Percentiles rank a stretch among this genome's conserved stretches.
Conservation (phyloP, 257 asterid species). For the Dorcoceras hygrometricum region DNA sequence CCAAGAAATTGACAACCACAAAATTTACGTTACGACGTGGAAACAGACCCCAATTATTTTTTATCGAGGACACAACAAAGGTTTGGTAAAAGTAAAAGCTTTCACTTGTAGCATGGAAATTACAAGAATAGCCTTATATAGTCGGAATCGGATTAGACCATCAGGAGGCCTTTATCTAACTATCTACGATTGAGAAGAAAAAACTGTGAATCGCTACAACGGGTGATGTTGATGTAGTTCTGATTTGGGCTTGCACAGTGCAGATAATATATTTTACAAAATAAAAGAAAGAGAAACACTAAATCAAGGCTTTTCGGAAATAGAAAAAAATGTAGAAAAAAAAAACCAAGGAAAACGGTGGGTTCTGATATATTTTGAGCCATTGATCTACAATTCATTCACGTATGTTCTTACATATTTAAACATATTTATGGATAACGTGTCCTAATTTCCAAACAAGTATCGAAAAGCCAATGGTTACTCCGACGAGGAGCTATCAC, state of each 20-base stretch:
- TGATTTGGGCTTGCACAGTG: conserved; percentile 34
- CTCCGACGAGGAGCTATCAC: too few relatives aligned
- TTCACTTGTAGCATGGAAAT: conserved; percentile 7
- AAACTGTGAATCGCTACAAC: conserved; percentile 21
- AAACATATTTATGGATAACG: too few relatives aligned
- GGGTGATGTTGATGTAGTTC: conserved; percentile 16
- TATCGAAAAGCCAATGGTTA: too few relatives aligned
- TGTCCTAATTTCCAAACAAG: too few relatives aligned
- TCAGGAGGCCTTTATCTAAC: too few relatives aligned
- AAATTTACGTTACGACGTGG: neutral
- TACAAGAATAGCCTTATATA: conserved; percentile 54
- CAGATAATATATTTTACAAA: too few relatives aligned
- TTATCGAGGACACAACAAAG: neutral
- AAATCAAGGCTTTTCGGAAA: neutral
- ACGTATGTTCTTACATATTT: too few relatives aligned
- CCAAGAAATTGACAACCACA: conserved; percentile 22
- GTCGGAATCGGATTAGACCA: conserved; percentile 5
- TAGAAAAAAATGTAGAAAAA: conserved; percentile 16
- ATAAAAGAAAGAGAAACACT: too few relatives aligned
- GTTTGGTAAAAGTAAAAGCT: neutral
- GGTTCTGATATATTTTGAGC: neutral
- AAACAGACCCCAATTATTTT: conserved; percentile 3
- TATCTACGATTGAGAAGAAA: conserved; percentile 24
- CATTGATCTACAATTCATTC: too few relatives aligned
- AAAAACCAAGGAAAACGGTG: neutral